Conservation (phyloP, 2,329 filamentous ascomycete genomes). For the Penicillium sp. region DNA sequence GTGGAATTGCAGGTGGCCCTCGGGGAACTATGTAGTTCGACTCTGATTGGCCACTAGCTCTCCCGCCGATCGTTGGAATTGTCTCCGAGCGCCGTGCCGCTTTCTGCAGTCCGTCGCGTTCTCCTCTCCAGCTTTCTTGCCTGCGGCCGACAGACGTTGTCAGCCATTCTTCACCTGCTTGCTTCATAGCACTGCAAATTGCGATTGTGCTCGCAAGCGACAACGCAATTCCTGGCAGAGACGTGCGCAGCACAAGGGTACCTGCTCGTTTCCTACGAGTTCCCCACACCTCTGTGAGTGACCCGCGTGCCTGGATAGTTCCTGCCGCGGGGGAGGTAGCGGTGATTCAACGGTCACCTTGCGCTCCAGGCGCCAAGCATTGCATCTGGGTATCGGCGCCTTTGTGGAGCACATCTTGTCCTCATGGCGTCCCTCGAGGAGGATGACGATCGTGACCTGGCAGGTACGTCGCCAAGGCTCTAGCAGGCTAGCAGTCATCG, state of each 20-base stretch:
- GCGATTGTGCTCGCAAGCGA: no score
- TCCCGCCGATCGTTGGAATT: not conserved
- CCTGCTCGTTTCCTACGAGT: not conserved
- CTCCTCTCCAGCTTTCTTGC: not conserved
- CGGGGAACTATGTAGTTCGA: not conserved
- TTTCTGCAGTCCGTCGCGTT: not conserved
- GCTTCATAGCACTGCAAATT: no score
- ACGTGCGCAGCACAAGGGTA: not conserved
- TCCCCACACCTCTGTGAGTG: not conserved
- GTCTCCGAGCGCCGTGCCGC: slow-evolving; percentile 1
- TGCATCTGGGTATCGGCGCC: no score
- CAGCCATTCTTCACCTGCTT: no score
- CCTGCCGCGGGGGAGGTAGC: not conserved
- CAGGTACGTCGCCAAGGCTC: slow-evolving; percentile 23
- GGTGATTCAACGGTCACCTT: no score
- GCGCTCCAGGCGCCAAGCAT: no score
- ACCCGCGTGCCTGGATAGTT: not conserved
- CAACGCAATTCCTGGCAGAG: no score
- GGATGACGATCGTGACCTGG: slow-evolving; percentile 41
- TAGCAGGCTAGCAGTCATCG: slow-evolving; percentile 6
- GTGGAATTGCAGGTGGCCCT: not conserved
- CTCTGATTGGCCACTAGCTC: slow-evolving; percentile 3
- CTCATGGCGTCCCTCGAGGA: slow-evolving; percentile 31
- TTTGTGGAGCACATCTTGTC: no score
- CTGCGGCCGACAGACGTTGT: not conserved